A percentile compares a stretch with the other conserved stretches of the same genome.
These are phyloP conservation scores for Leucosporidium creatinivorum DNA, from an alignment of 768 basidiomycete genomes.

Conservation along the genomic window DNA sequence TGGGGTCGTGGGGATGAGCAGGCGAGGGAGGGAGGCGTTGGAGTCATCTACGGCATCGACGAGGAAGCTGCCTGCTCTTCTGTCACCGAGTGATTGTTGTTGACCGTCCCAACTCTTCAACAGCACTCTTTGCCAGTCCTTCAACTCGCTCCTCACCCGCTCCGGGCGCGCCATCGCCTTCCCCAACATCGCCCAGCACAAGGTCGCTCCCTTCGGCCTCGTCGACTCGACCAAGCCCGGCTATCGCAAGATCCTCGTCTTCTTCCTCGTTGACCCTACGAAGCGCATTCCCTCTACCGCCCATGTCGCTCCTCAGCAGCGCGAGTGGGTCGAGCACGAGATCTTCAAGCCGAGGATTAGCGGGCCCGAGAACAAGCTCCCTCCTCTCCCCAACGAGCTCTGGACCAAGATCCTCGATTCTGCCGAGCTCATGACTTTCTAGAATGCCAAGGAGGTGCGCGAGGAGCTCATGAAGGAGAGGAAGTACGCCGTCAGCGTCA, in stretches of 20 bases:
- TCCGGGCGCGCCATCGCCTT: constrained; percentile 48
- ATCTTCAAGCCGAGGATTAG: background rate
- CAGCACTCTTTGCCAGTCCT: constrained; percentile 41
- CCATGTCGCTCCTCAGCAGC: constrained; percentile 51
- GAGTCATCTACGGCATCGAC: background rate
- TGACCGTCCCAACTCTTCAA: background rate
- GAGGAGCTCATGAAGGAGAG: constrained; percentile 12
- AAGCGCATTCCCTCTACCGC: constrained; percentile 46
- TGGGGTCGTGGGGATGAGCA: background rate
- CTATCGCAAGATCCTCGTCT: constrained; percentile 46
- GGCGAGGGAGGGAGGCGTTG: background rate
- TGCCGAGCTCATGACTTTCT: background rate
- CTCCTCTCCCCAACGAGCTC: background rate
- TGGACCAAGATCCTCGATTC: background rate
- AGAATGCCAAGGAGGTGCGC: constrained; percentile 3
- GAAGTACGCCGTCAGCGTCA: constrained; percentile 1
- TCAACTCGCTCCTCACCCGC: constrained; percentile 44
- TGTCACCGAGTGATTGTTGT: no score
- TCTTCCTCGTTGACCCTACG: constrained; percentile 49
- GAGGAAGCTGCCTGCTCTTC: no score
- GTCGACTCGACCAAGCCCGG: constrained; percentile 47
- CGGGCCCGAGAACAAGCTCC: background rate
- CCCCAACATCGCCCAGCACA: constrained; percentile 56
- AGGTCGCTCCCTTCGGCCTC: constrained; percentile 45
- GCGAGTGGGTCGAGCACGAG: constrained; percentile 21